A percentile compares a stretch with the other conserved stretches of the same genome.
Conservation (phyloP, 345 rosid genomes). For the Citropsis articulata region DNA sequence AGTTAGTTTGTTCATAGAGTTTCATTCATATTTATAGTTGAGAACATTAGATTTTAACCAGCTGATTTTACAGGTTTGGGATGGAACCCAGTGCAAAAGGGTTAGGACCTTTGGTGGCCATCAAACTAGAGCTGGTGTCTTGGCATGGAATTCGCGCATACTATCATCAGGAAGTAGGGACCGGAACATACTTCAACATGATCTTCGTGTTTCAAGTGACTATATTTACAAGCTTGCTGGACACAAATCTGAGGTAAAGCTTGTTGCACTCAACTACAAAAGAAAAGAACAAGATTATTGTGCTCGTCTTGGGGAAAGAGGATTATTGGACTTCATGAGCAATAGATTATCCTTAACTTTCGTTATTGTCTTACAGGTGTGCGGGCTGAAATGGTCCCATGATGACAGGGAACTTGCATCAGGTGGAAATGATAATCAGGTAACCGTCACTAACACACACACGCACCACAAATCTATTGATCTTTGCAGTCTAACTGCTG, state of each 20-base stretch:
- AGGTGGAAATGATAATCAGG: conserved; percentile 99
- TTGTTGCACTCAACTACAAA: background rate
- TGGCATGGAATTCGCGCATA: conserved; percentile 93
- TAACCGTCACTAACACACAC: conserved; percentile 9
- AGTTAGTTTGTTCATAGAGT: background rate
- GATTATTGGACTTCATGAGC: background rate
- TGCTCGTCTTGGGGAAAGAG: background rate
- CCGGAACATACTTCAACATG: conserved; percentile 89
- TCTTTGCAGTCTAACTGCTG: background rate
- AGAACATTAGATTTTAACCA: background rate
- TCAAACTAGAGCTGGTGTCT: conserved; percentile 90
- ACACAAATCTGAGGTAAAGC: conserved; percentile 83
- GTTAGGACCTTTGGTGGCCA: conserved; percentile 89
- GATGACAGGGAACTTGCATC: conserved; percentile 99
- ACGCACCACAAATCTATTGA: background rate
- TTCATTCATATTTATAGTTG: background rate
- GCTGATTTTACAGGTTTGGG: conserved; percentile 65
- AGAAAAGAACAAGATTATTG: background rate
- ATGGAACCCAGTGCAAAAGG: conserved; percentile 80
- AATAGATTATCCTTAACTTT: background rate
- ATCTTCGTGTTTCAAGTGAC: conserved; percentile 79
- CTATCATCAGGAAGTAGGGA: conserved; percentile 95
- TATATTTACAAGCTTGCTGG: conserved; percentile 75
- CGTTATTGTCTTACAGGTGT: conserved; percentile 39
- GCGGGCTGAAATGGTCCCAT: conserved; percentile 94